phyloP scores from a whole-genome alignment of 345 rosid species.

The Bretschneidera sinensis region DNA sequence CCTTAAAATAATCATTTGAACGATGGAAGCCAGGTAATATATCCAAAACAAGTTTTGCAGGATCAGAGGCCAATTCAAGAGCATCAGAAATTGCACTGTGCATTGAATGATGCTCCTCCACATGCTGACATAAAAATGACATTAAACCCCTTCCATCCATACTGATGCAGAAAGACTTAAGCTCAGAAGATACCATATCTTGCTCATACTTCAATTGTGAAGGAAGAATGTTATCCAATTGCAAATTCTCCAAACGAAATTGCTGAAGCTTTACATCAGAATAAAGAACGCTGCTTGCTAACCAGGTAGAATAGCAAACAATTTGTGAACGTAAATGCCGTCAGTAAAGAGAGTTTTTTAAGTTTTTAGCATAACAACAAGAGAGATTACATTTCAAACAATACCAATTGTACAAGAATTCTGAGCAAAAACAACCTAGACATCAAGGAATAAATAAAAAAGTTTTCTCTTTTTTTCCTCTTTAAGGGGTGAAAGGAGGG shows the following conservation, averaged over 20 bases:
- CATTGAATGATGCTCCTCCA: constrained; percentile 15
- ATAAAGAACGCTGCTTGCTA: neutral
- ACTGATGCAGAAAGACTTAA: neutral
- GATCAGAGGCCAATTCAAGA: constrained; percentile 24
- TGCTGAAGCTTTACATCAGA: neutral
- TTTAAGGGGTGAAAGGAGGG: too few relatives aligned
- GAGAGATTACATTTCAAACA: too few relatives aligned
- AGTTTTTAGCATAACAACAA: too few relatives aligned
- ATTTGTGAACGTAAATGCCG: neutral
- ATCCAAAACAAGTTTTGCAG: constrained; percentile 29
- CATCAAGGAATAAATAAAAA: too few relatives aligned
- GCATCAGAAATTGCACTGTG: constrained; percentile 9
- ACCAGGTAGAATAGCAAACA: neutral
- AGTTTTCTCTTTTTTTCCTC: too few relatives aligned
- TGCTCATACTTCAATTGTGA: neutral
- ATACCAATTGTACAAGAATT: too few relatives aligned
- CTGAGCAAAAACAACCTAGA: too few relatives aligned
- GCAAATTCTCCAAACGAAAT: neutral
- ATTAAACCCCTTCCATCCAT: neutral
- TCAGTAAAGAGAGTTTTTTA: too few relatives aligned
- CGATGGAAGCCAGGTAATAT: constrained; percentile 12
- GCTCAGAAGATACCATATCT: neutral
- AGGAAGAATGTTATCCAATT: neutral
- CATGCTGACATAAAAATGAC: constrained; percentile 9
- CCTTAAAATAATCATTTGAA: neutral